Evolutionary conservation across 306 rosid genomes (phyloP).

Genomic region (Castanopsis chinensis): DNA sequence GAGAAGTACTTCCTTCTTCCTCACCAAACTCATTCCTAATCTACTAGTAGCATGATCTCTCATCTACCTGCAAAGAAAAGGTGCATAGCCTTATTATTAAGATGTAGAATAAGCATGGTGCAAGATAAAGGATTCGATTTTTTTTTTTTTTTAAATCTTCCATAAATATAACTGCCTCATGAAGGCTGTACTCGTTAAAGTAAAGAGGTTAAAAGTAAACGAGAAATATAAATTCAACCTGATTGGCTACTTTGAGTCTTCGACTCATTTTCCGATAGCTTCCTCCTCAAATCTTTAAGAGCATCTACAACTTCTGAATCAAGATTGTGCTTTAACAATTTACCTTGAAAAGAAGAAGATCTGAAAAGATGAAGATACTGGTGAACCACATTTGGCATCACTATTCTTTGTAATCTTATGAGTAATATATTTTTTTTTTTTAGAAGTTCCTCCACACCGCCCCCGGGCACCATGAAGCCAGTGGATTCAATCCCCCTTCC

Average conservation of each 20-base stretch:
- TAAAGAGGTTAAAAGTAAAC: neutral
- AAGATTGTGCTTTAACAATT: slow-evolving; percentile 82
- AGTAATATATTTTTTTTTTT: neutral
- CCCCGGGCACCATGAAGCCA: neutral
- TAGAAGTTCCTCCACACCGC: too few species aligned
- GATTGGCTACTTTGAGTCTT: slow-evolving; percentile 45
- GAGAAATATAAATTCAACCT: neutral
- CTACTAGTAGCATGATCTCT: neutral
- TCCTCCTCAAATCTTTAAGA: slow-evolving; percentile 65
- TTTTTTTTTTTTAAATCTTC: neutral
- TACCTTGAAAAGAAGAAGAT: slow-evolving; percentile 76
- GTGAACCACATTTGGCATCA: slow-evolving; percentile 5
- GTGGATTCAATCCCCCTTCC: neutral
- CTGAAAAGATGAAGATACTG: slow-evolving; percentile 42
- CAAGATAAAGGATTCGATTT: neutral
- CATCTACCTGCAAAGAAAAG: slow-evolving; percentile 5
- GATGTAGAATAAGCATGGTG: neutral
- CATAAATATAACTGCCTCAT: neutral
- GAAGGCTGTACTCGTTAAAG: neutral
- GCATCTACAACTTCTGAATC: slow-evolving; percentile 86
- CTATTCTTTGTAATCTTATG: neutral
- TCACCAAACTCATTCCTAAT: neutral
- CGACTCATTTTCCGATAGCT: slow-evolving; percentile 54
- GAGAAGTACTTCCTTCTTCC: neutral
- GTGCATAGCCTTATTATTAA: neutral